Evolutionary conservation across 768 basidiomycete species (phyloP).

Genomic region (Kwoniella dendrophila): DNA sequence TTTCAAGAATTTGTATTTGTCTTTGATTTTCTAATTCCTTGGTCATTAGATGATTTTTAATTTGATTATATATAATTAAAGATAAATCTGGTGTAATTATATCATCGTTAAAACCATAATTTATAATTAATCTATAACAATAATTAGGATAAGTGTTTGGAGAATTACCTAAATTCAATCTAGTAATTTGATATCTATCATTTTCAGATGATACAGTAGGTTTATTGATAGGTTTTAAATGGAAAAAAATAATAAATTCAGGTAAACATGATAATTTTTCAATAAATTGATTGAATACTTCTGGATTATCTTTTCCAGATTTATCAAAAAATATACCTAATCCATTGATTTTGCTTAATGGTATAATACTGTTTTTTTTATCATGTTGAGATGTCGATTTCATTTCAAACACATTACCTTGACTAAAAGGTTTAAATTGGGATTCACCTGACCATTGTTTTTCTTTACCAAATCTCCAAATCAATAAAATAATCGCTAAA

Average conservation of each 20-base stretch:
- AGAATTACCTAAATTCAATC: neutral
- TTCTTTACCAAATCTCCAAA: constrained; percentile 7
- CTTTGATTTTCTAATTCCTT: neutral
- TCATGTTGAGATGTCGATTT: neutral
- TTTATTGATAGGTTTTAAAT: neutral
- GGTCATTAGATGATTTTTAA: neutral
- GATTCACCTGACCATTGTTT: constrained; percentile 4
- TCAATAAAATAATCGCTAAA: neutral
- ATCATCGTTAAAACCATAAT: constrained; percentile 6
- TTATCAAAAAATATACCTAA: constrained; percentile 9
- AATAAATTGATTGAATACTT: constrained; percentile 5
- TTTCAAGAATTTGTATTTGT: neutral
- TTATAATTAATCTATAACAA: neutral
- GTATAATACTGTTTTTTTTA: too few relatives aligned
- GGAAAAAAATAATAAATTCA: constrained; percentile 3
- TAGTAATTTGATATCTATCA: neutral
- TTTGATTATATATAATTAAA: neutral
- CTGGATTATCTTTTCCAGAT: neutral
- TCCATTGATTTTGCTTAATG: neutral
- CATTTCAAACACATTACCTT: neutral
- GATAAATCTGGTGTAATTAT: neutral
- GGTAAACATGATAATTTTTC: neutral
- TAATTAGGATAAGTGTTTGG: too few relatives aligned
- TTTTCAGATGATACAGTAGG: neutral
- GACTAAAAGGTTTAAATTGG: neutral